A percentile compares a stretch with the other conserved stretches of the same genome.
phyloP scores from a whole-genome alignment of 2,329 filamentous ascomycete species.

The Trichoderma aggressivum region DNA sequence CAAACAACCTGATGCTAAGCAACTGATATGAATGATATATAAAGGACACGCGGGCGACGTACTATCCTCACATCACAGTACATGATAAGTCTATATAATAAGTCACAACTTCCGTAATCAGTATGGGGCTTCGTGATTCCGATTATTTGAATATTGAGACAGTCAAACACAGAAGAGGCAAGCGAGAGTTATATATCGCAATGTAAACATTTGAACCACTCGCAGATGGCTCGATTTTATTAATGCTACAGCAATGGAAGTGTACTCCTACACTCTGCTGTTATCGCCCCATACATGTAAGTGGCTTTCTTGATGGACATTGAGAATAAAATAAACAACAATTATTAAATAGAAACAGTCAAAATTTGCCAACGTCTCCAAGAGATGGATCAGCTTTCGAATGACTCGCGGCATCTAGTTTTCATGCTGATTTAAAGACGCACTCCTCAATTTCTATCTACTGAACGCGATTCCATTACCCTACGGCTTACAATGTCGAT shows the following conservation, averaged over 20 bases:
- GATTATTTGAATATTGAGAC: background rate
- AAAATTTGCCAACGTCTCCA: background rate
- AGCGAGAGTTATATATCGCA: background rate
- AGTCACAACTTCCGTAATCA: no score
- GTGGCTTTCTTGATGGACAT: background rate
- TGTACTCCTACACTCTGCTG: background rate
- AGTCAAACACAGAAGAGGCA: background rate
- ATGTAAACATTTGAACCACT: background rate
- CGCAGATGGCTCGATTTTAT: background rate
- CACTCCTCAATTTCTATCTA: background rate
- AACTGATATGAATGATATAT: background rate
- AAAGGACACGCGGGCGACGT: background rate
- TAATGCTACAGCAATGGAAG: background rate
- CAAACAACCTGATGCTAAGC: background rate
- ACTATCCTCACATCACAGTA: background rate
- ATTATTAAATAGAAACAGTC: background rate
- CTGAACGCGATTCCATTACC: background rate
- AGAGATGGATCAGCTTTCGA: background rate
- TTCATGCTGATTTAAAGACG: background rate
- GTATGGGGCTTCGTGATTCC: no score
- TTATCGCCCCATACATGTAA: background rate
- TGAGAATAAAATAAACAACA: background rate
- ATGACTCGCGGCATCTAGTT: background rate
- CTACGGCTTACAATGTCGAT: background rate
- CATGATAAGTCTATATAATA: background rate